A percentile compares a stretch with the other conserved stretches of the same genome.
Evolutionary conservation across 2,329 filamentous ascomycete genomes (phyloP).

Genomic region (Apiospora aurea): DNA sequence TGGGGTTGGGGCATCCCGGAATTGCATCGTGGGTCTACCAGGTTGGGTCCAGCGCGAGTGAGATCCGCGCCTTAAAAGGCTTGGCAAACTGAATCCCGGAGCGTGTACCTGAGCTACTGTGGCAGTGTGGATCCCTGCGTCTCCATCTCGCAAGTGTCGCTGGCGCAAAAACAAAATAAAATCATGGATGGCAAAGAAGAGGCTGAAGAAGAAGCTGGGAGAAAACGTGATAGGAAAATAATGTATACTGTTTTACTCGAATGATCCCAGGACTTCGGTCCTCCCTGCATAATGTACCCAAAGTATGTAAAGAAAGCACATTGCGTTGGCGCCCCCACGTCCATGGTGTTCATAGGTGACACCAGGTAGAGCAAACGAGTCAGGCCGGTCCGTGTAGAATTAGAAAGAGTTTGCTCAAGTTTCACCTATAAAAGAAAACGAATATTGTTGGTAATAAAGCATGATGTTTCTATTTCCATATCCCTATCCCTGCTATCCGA

Average conservation of each 20-base stretch:
- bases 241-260: background rate
- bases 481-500: background rate
- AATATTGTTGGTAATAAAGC: background rate
- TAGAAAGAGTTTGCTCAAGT: background rate
- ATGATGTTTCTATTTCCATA: background rate
- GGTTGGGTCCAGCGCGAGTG: background rate
- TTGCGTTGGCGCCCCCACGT: too few species aligned
- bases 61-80: slow-evolving; percentile 17
- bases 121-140: background rate
- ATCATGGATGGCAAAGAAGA: background rate
- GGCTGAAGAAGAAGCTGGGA: background rate
- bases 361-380: background rate
- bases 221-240: background rate
- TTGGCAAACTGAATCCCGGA: slow-evolving; percentile 11
- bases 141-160: background rate
- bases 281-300: background rate
- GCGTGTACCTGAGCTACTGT: background rate
- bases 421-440: background rate
- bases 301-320: background rate
- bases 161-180: background rate
- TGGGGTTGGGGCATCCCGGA: slow-evolving; percentile 3
- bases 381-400: too few species aligned
- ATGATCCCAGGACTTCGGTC: background rate
- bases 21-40: slow-evolving; percentile 7
- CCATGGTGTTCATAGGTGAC: background rate